Conservation (phyloP, 495 filamentous ascomycete species). For the Talaromyces stipitatus region DNA sequence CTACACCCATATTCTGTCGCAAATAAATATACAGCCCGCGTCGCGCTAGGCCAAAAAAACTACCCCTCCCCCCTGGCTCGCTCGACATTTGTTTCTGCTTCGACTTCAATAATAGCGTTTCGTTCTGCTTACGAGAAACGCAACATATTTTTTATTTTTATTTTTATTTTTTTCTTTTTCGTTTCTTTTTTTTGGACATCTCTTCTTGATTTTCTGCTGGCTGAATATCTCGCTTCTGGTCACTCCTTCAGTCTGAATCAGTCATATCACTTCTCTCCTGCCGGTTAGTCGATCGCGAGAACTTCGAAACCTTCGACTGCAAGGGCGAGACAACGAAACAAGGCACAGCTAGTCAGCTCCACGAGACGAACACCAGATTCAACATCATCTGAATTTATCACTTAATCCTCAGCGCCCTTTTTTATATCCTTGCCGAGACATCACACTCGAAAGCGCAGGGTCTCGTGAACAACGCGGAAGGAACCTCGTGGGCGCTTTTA, state of each 20-base stretch:
- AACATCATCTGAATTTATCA: neutral
- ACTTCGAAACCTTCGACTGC: neutral
- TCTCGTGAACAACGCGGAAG: slow-evolving; percentile 1
- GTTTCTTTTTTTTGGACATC: neutral
- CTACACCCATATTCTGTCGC: neutral
- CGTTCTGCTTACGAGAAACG: neutral
- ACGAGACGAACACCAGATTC: neutral
- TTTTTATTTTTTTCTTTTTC: neutral
- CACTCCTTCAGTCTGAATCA: neutral
- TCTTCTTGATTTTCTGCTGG: too few relatives aligned
- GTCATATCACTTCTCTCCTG: neutral
- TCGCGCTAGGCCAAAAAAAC: neutral
- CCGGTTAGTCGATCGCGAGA: neutral
- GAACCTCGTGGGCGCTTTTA: neutral
- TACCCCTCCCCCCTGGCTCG: neutral
- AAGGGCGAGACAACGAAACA: neutral
- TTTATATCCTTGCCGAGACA: neutral
- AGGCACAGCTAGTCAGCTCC: neutral
- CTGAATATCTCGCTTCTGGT: neutral
- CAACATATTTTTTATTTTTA: neutral
- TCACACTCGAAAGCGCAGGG: neutral
- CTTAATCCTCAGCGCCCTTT: neutral
- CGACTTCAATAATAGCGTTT: neutral
- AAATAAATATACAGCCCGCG: neutral
- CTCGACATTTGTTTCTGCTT: neutral